Percentiles rank a stretch among this genome's conserved stretches.
phyloP scores from a whole-genome alignment of 768 basidiomycete genomes.

The Hirschioporus abietinus region DNA sequence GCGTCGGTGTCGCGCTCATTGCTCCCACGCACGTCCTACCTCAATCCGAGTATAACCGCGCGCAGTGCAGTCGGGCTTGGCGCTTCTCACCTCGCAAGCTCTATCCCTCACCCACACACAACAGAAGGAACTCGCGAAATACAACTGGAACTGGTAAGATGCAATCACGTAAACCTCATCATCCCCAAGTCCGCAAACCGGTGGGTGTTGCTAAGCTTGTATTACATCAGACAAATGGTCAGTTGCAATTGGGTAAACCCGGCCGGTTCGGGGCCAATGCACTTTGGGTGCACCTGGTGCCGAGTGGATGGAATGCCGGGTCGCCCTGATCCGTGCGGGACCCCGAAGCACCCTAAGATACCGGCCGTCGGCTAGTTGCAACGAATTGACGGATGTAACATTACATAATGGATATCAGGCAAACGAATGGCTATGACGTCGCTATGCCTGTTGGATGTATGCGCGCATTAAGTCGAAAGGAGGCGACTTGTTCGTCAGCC shows the following conservation, averaged over 20 bases:
- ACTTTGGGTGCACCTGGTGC: too few relatives aligned
- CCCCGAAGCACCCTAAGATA: neutral
- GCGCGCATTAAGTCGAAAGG: neutral
- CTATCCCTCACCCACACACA: too few relatives aligned
- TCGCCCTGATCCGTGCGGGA: neutral
- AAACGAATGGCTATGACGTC: neutral
- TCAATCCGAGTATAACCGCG: neutral
- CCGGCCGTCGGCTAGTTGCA: too few relatives aligned
- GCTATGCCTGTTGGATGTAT: neutral
- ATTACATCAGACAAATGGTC: neutral
- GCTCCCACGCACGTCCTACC: neutral
- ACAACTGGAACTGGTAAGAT: neutral
- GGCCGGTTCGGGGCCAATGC: neutral
- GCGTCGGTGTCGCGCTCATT: neutral
- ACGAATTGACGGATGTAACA: neutral
- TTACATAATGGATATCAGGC: too few relatives aligned
- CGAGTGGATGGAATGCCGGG: neutral
- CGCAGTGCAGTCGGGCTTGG: neutral
- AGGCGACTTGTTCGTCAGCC: neutral
- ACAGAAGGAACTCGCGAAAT: too few relatives aligned
- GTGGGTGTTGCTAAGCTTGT: neutral
- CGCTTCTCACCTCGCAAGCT: neutral
- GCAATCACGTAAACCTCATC: neutral
- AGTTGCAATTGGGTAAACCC: constrained; percentile 1
- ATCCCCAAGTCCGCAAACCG: neutral